A percentile compares a stretch with the other conserved stretches of the same genome.
Evolutionary conservation across 2,329 filamentous ascomycete genomes (phyloP).

Genomic region (Truncatella angustata): DNA sequence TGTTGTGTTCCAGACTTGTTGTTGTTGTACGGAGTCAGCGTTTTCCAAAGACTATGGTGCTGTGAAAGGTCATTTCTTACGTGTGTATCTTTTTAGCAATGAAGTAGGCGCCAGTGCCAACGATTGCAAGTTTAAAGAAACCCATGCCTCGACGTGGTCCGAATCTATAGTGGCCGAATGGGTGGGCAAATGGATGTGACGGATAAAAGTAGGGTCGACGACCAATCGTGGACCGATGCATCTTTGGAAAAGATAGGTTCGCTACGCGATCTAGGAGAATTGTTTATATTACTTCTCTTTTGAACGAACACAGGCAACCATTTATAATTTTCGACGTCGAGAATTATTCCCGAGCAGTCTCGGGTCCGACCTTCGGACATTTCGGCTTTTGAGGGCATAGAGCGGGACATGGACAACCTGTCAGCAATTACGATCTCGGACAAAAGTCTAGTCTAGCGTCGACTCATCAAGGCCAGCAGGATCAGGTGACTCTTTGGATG

Average conservation of each 20-base stretch:
- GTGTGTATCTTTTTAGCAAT: not conserved
- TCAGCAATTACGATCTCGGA: not conserved
- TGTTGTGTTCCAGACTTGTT: no score
- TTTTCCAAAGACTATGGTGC: not conserved
- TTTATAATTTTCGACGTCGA: no score
- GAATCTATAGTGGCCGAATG: not conserved
- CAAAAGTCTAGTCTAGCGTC: constrained; percentile 1
- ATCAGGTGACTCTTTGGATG: not conserved
- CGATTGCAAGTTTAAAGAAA: constrained; percentile 1
- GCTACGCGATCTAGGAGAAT: not conserved
- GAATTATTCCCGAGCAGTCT: not conserved
- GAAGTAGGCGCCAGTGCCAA: constrained; percentile 4
- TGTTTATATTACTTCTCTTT: no score
- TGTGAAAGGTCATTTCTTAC: not conserved
- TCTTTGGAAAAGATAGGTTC: not conserved
- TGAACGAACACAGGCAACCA: not conserved
- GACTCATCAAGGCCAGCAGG: constrained; percentile 1
- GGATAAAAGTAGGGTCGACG: not conserved
- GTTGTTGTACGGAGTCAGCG: not conserved
- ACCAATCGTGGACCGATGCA: not conserved
- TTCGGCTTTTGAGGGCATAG: no score
- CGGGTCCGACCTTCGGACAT: not conserved
- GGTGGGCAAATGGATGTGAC: not conserved
- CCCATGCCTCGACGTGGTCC: not conserved
- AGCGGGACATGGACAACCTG: not conserved